These are phyloP conservation scores for Populus hybrid DNA, from an alignment of 441 rosid genomes.

Conservation along the genomic window DNA sequence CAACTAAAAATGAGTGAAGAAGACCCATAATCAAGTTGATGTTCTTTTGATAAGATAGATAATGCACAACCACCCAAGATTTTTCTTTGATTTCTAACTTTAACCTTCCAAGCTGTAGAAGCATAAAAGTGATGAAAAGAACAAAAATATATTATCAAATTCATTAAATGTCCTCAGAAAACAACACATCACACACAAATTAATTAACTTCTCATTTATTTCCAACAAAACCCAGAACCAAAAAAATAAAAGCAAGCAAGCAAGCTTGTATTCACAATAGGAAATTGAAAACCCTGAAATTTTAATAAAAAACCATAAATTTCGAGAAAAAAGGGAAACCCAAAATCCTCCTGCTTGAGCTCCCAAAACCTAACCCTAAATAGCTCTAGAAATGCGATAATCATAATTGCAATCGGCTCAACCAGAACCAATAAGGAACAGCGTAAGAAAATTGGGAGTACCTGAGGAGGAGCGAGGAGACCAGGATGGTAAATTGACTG, in stretches of 20 bases:
- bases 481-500: conserved; percentile 97
- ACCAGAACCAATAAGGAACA: neutral
- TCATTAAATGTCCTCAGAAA: no score
- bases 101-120: no score
- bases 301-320: neutral
- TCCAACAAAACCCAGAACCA: neutral
- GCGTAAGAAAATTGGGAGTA: conserved; percentile 9
- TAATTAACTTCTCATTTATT: neutral
- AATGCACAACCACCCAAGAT: no score
- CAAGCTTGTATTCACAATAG: neutral
- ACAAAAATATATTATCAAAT: no score
- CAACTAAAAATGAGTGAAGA: no score
- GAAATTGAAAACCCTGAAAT: conserved; percentile 10
- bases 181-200: no score
- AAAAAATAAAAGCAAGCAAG: neutral
- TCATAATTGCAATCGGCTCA: neutral
- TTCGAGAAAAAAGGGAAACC: neutral
- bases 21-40: no score
- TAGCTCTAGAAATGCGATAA: neutral
- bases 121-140: no score
- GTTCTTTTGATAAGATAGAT: no score
- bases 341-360: neutral
- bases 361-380: conserved; percentile 13
- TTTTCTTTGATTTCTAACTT: no score
- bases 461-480: conserved; percentile 96